Base-by-base conservation (phyloP, 352 stramenopile species). In the Globisporangium mamillatum region DNA sequence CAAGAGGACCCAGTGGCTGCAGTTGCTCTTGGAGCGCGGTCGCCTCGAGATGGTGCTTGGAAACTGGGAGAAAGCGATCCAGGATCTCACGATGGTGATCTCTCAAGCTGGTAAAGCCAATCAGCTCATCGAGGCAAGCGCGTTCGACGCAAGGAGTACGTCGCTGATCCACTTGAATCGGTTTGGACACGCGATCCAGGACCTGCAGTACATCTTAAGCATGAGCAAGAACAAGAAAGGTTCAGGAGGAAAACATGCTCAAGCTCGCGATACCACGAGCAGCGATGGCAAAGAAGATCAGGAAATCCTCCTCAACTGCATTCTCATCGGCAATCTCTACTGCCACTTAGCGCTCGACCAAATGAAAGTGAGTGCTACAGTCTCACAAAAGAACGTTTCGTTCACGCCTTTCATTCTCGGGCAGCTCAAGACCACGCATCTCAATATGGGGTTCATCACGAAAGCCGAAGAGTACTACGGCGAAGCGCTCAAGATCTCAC, bases 301-400 rank as follows among this genome's bases (percentile, higher is more conserved):
- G 7, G 75, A 84, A 5, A 27, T 68, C 0, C 36, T 83, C 4
- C 60, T 90, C 4, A 78, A 79, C 53, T 75, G 71, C 24, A 48
- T 88, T 2, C 60, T 84, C 24, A 74, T 90, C 0, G 82, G 76
- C 1, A 90, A 88, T 53, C 64, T 90, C 25, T 86, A 90, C 69
- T 89, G 78, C 48, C 78, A 88, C 20, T 56, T 84, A 0, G 78
- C 79, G 5, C 73, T 86, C 12, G 76, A 88, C 34, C 71, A 88
- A n/a, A 72, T 79, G 53, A 76, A 75, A 22, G 58, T 69, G 5
- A 80, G 64, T 32, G 69, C 78, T 1, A 69, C 22, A 0, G 57
- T 74, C 5, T 63, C 69, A 5, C 69, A 74, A 10, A 86, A 79
- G 25, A 64, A 60, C 6, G 60, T 71, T 1, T 52, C 53, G 24